Evolutionary conservation across 1,139 yeast genomes (phyloP), one percentile per base, ranked within the genome.

Genomic region (Torulaspora pretoriensis): DNA sequence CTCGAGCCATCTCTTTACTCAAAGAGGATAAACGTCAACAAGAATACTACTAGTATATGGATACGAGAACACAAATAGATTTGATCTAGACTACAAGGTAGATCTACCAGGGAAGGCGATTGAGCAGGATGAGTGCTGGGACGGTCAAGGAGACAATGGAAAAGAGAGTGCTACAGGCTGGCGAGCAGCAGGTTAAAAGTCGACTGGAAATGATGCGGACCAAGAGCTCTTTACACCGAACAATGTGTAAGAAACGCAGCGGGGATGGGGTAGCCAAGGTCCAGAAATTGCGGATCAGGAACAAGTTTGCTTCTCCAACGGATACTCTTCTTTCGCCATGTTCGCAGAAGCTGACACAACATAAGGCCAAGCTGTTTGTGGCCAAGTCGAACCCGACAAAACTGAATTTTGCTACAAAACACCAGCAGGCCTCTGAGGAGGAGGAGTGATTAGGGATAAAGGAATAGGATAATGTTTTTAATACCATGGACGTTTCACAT

Each of bases 321-420:
- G 83, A 78, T 56, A 71, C 68, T 42, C 55, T 77, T 53, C 63
- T 78, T 63, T 76, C 81, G 13, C 83, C 83, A 27, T 75, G 82
- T 54, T 72, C 81, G 5, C 74, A 75, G 44, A 78, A 76, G 58
- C 62, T 78, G 47, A 75, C 63, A 51, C 74, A 74, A 38, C 78
- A 75, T 53, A 75, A 72, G 39, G 50, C 62, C 6, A 59, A 54
- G 48, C 45, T 59, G 38, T 55, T 60, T 47, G 50, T 52, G 13
- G 46, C 57, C 7, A 60, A 57, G 39, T 54, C 59, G 17, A 57
- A 57, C 14, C 65, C 65, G 9, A 57, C 62, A 13, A 59, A 55
- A 43, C 48, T 61, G 47, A 55, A 50, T 33, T 61, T 61, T 40
- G 50, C 49, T 29, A 45, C 37, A 24, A 42, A 33, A 23, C 33